Percentiles rank a stretch among this genome's conserved stretches.
These are phyloP conservation scores for Rhododendron vialii DNA, from an alignment of 148 eudicot species.

Conservation along the genomic window DNA sequence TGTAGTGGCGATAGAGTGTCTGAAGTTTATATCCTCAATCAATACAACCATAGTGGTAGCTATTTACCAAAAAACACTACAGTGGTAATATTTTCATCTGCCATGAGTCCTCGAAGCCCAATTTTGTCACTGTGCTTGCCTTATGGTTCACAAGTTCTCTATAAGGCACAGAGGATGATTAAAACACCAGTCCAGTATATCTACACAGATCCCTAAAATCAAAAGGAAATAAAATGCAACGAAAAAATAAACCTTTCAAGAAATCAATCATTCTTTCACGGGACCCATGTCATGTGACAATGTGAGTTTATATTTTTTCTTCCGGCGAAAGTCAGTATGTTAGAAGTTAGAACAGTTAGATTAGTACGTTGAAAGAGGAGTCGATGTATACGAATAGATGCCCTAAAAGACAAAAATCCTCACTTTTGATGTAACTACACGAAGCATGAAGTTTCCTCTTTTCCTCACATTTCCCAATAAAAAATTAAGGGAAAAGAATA, in stretches of 20 bases:
- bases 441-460: background rate
- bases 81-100: background rate
- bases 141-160: background rate
- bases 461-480: background rate
- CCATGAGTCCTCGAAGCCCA: background rate
- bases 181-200: background rate
- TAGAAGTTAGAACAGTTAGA: too few species aligned
- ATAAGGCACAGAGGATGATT: background rate
- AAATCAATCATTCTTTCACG: background rate
- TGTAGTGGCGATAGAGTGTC: background rate
- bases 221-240: background rate
- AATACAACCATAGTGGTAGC: background rate
- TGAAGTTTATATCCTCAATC: background rate
- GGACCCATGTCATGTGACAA: background rate
- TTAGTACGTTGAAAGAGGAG: too few species aligned
- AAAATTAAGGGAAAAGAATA: background rate
- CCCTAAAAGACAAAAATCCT: background rate
- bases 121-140: background rate
- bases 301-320: too few species aligned
- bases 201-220: background rate
- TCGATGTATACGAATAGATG: background rate
- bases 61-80: background rate
- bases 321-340: too few species aligned
- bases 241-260: background rate
- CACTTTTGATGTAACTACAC: background rate